These are phyloP conservation scores for Chaetomiaceae sp. DNA, from an alignment of 2,329 filamentous ascomycete species.

Conservation along the genomic window DNA sequence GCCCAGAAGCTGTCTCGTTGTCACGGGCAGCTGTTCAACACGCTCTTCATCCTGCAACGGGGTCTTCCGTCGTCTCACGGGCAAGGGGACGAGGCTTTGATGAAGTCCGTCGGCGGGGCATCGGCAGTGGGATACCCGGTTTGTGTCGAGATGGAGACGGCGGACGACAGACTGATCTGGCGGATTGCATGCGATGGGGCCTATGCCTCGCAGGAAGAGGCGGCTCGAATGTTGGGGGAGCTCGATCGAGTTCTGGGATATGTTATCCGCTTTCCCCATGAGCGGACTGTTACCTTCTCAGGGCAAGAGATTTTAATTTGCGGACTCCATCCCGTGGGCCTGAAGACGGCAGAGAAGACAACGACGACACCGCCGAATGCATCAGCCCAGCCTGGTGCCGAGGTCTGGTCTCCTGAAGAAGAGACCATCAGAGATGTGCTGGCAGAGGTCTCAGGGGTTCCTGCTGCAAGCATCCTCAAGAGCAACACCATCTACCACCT, in stretches of 20 bases:
- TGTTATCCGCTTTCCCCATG: constrained; percentile 47
- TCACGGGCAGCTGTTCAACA: constrained; percentile 45
- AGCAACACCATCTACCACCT: constrained; percentile 72
- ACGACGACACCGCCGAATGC: not conserved
- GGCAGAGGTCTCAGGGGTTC: constrained; percentile 56
- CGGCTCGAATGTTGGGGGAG: constrained; percentile 48
- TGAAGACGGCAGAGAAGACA: not conserved
- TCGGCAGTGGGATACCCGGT: constrained; percentile 76
- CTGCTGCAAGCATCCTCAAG: constrained; percentile 53
- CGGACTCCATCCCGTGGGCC: constrained; percentile 48
- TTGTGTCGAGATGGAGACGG: constrained; percentile 73
- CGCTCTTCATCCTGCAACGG: constrained; percentile 53
- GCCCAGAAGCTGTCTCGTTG: constrained; percentile 50
- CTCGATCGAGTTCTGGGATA: constrained; percentile 57
- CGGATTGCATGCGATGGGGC: constrained; percentile 64
- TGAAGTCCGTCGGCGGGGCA: constrained; percentile 58
- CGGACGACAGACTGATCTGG: constrained; percentile 57
- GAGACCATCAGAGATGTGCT: constrained; percentile 44
- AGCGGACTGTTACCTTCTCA: constrained; percentile 52
- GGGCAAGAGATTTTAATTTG: constrained; percentile 57
- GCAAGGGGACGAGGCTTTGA: constrained; percentile 37
- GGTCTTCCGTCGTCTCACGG: constrained; percentile 7
- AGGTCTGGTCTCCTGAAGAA: constrained; percentile 35
- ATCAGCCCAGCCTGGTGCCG: not conserved
- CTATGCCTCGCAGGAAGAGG: constrained; percentile 45